Conservation (phyloP, 2,329 filamentous ascomycete genomes). For the Emergomyces orientalis region DNA sequence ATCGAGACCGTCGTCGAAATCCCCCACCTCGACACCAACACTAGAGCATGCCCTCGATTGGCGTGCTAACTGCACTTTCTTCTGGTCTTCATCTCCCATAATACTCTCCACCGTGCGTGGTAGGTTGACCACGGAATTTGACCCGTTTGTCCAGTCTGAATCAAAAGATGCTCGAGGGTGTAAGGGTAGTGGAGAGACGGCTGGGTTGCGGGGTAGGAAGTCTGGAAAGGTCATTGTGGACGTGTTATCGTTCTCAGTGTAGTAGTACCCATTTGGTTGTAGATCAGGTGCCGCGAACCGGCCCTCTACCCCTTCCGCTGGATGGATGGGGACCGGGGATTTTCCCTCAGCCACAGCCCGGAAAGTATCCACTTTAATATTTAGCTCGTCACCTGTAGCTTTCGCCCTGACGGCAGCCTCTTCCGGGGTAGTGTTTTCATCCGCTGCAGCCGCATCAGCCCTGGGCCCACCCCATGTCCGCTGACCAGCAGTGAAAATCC, state of each 20-base stretch:
- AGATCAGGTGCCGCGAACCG: constrained; percentile 65
- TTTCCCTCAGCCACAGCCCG: constrained; percentile 35
- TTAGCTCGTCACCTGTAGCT: constrained; percentile 73
- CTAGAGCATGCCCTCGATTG: constrained; percentile 25
- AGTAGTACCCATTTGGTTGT: constrained; percentile 59
- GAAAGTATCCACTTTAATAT: constrained; percentile 82
- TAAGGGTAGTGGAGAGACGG: constrained; percentile 40
- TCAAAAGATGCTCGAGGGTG: constrained; percentile 57
- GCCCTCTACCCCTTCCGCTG: constrained; percentile 65
- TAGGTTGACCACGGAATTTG: constrained; percentile 55
- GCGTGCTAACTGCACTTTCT: constrained; percentile 63
- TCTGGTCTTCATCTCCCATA: constrained; percentile 67
- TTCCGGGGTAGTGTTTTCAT: constrained; percentile 64
- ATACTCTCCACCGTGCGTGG: constrained; percentile 64
- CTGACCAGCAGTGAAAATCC: constrained; percentile 88
- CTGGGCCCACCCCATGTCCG: constrained; percentile 92
- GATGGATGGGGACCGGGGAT: constrained; percentile 55
- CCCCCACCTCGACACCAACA: background rate
- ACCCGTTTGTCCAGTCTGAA: constrained; percentile 50
- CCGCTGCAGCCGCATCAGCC: constrained; percentile 75
- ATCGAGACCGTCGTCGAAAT: constrained; percentile 1
- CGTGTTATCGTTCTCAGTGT: constrained; percentile 62
- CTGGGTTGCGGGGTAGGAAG: constrained; percentile 37
- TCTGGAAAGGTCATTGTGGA: constrained; percentile 51
- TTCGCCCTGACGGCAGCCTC: constrained; percentile 77